Percentiles rank a stretch among this genome's conserved stretches.
phyloP scores from a whole-genome alignment of 2,329 filamentous ascomycete species.

The Ophiocordyceps camponoti-rufipedis region DNA sequence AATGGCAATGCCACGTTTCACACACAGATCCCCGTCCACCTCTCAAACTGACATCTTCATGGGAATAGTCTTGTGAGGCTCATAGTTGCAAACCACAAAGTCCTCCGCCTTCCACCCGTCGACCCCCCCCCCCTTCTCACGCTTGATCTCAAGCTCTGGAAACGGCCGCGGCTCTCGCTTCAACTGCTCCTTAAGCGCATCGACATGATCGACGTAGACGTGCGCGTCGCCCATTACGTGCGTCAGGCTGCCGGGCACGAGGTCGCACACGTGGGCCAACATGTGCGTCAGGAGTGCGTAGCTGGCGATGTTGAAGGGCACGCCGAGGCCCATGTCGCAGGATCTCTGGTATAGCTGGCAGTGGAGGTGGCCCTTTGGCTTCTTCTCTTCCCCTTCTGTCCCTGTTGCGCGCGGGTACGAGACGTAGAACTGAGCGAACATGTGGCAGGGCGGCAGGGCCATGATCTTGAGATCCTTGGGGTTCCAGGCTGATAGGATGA shows the following conservation, averaged over 20 bases:
- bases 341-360: conserved; percentile 86
- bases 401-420: conserved; percentile 37
- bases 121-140: conserved; percentile 53
- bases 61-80: conserved; percentile 76
- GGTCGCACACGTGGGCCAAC: conserved; percentile 70
- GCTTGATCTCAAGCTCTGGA: conserved; percentile 55
- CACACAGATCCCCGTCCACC: no score
- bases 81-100: conserved; percentile 73
- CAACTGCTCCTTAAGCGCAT: conserved; percentile 67
- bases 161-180: conserved; percentile 65
- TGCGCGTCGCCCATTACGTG: conserved; percentile 99
- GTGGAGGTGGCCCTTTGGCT: conserved; percentile 52
- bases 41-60: conserved; percentile 94
- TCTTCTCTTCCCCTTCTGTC: conserved; percentile 11
- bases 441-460: conserved; percentile 88
- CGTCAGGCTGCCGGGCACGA: conserved; percentile 72
- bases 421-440: conserved; percentile 96
- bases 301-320: conserved; percentile 93
- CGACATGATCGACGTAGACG: conserved; percentile 83
- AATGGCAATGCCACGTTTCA: no score
- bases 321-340: conserved; percentile 92
- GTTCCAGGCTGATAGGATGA: conserved; percentile 91
- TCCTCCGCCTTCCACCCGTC: conserved; percentile 85
- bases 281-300: conserved; percentile 93
- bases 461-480: conserved; percentile 69